Base-by-base conservation (phyloP, 257 asterid species). In the Plantago major region DNA sequence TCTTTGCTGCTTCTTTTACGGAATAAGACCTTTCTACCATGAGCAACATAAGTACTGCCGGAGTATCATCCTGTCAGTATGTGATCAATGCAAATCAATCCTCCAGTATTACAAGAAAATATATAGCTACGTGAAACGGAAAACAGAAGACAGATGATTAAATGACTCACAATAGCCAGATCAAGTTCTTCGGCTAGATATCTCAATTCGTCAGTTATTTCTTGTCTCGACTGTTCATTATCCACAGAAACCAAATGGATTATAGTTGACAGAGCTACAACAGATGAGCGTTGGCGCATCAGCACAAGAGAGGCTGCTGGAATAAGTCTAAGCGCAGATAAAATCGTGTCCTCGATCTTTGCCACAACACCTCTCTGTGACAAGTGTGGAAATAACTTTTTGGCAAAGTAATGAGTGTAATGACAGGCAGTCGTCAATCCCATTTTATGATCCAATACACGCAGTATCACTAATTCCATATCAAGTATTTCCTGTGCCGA, bases 261-360 rank as follows among this genome's bases (percentile, higher is more conserved):
- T 68, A 84, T 72, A 44, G 90, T 88, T 22, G 90, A 85, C 66
- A 84, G 88, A 51, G 90, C 93, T 53, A 84, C 55, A 56, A 77
- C 79, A 51, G 91, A 84, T 58, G 87, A 68, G 40, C 59, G 68
- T 19, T 71, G 9, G 18, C 70, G 56, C 76, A 81, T 63, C 10
- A 38, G 4, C 12, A 9, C 9, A 56, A 17, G 43, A 14, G 8
- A 7, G 30, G 17, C 42, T 10, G 40, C 5, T 22, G 26, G 2
- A 22, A 15, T 42, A 85, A 92, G 86, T 79, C 47, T 74, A 7
- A 66, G 8, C 53, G 81, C 46, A 3, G 44, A 46, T 19, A 81
- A 38, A 55, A 83, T 56, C 52, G 73, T 14, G 2, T 75, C 57
- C 15, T 44, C 57, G 55, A 50, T 76, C 19, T 52, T 75, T 50